Evolutionary conservation across 352 stramenopile genomes (phyloP).

Genomic region (Globisporangium ultimum): DNA sequence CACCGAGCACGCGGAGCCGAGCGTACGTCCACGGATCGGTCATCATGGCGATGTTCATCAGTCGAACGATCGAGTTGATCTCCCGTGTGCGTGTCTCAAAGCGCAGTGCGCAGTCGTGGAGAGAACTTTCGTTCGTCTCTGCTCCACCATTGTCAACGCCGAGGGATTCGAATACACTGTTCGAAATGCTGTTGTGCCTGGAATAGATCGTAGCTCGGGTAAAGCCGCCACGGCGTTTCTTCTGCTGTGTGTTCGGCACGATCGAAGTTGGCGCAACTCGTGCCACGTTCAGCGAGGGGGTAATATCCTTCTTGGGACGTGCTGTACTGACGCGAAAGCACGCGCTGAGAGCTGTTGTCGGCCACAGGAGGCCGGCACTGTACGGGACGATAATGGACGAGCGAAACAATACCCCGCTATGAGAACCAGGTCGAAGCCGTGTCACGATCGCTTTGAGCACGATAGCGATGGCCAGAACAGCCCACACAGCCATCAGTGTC

Average conservation of each 20-base stretch:
- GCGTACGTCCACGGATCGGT: conserved; percentile 36
- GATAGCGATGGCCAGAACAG: conserved; percentile 8
- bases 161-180: not conserved
- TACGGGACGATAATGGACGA: conserved; percentile 14
- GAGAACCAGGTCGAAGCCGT: conserved; percentile 1
- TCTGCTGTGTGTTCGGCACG: not conserved
- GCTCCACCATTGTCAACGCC: conserved; percentile 8
- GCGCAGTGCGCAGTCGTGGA: conserved; percentile 9
- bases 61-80: conserved; percentile 22
- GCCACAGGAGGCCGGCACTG: conserved; percentile 13
- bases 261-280: not conserved
- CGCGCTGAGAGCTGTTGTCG: conserved; percentile 11
- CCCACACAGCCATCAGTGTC: conserved; percentile 10
- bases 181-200: no score
- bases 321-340: conserved; percentile 7
- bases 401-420: conserved; percentile 3
- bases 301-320: not conserved
- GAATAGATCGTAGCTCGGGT: no score
- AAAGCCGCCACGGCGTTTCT: conserved; percentile 1
- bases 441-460: conserved; percentile 7
- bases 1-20: conserved; percentile 21
- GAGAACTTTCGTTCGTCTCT: conserved; percentile 1
- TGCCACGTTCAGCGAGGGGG: not conserved
- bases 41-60: conserved; percentile 50
- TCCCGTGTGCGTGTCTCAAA: conserved; percentile 17